Evolutionary conservation across 2,329 filamentous ascomycete genomes (phyloP).

Genomic region (Pseudogymnoascus verrucosus): DNA sequence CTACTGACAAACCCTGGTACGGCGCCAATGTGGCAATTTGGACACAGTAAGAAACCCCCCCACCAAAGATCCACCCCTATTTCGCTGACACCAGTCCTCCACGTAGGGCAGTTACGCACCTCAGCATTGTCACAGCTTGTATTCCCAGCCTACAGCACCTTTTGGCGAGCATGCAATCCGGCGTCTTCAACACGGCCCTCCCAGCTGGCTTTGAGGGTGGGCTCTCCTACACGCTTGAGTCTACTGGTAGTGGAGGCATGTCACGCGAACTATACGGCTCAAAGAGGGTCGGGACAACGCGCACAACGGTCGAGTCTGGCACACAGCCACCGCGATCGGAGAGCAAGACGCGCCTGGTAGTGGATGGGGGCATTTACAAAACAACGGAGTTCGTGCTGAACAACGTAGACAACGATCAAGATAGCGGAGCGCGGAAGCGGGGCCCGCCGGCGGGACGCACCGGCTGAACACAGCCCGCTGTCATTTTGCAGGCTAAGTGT

Average conservation of each 20-base stretch:
- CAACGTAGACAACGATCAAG: not conserved
- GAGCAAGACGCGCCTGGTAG: not conserved
- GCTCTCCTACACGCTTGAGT: not conserved
- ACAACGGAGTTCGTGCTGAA: not conserved
- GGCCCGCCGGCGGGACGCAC: not conserved
- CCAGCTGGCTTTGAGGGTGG: conserved; percentile 1
- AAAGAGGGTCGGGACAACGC: not conserved
- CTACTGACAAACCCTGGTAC: not conserved
- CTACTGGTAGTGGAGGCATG: not conserved
- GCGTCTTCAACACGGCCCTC: conserved; percentile 14
- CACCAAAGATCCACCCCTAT: conserved; percentile 13
- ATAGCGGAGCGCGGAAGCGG: not conserved
- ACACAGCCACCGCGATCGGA: not conserved
- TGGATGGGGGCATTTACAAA: conserved; percentile 2
- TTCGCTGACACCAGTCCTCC: conserved; percentile 15
- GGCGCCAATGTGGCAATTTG: conserved; percentile 5
- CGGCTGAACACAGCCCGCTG: not conserved
- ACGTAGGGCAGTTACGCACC: conserved; percentile 17
- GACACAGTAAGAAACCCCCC: conserved; percentile 10
- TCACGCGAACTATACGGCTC: not conserved
- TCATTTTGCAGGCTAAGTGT: not conserved
- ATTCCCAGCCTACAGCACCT: conserved; percentile 20
- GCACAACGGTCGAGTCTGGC: not conserved
- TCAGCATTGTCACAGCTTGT: conserved; percentile 18
- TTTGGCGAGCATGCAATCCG: conserved; percentile 17